Conservation (phyloP, 257 asterid genomes). For the Plantago major region DNA sequence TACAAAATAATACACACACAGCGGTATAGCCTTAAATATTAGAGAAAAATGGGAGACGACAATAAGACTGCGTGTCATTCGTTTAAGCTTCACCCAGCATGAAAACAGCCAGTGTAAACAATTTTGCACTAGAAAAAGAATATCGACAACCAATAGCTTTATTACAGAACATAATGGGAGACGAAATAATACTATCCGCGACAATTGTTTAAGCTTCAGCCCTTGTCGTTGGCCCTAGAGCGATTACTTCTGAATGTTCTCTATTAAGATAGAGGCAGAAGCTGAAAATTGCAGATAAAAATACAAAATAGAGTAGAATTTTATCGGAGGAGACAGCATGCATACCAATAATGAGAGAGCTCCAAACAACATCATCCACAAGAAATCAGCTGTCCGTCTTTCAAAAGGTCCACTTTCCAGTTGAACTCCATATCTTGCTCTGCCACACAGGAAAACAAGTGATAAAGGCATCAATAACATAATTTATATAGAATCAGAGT, state of each 20-base stretch:
- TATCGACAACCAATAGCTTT: too few species aligned
- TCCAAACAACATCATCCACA: conserved; percentile 99
- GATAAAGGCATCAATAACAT: conserved; percentile 14
- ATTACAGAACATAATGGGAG: too few species aligned
- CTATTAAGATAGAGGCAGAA: conserved; percentile 1
- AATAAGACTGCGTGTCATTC: background rate
- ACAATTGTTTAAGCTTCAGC: background rate
- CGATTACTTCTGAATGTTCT: conserved; percentile 12
- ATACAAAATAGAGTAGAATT: too few species aligned
- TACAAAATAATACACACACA: conserved; percentile 4
- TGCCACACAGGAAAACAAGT: conserved; percentile 27
- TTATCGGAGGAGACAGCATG: conserved; percentile 1
- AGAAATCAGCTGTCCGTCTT: conserved; percentile 94
- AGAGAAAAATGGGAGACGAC: background rate
- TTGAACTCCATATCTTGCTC: conserved; percentile 98
- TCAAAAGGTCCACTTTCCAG: conserved; percentile 82
- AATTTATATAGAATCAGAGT: conserved; percentile 15
- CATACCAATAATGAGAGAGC: conserved; percentile 71
- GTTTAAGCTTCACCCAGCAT: too few species aligned
- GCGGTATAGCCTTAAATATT: background rate
- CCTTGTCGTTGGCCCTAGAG: background rate
- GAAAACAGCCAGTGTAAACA: too few species aligned
- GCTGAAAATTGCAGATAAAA: background rate
- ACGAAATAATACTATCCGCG: too few species aligned
- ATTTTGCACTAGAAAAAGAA: too few species aligned